Evolutionary conservation across 2,329 filamentous ascomycete species (phyloP).

Genomic region (Aspergillus fumigatiaffinis): DNA sequence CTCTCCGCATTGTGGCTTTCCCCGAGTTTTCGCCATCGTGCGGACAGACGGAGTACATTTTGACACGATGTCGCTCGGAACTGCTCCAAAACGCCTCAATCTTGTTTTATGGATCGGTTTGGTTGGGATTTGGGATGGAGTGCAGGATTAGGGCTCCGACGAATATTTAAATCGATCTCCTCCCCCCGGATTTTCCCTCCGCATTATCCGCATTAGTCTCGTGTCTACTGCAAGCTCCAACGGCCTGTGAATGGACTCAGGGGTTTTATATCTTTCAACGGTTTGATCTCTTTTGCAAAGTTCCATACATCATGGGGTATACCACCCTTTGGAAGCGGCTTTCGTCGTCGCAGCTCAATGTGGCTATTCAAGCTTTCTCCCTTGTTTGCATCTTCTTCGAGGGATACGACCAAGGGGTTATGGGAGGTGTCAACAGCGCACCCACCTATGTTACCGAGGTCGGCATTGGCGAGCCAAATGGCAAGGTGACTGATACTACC

Average conservation of each 20-base stretch:
- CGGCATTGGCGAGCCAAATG: constrained; percentile 44
- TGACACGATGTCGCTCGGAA: not conserved
- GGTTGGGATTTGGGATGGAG: not conserved
- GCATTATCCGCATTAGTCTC: not conserved
- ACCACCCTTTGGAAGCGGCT: constrained; percentile 42
- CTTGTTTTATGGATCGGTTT: not conserved
- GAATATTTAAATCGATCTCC: not conserved
- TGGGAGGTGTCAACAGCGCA: constrained; percentile 48
- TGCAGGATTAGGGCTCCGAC: not conserved
- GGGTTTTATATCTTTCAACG: no score
- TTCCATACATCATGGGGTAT: constrained; percentile 31
- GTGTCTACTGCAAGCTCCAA: not conserved
- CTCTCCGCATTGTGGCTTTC: not conserved
- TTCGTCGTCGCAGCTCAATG: constrained; percentile 41
- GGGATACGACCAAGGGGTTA: constrained; percentile 55
- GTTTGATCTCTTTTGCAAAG: not conserved
- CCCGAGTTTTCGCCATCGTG: not conserved
- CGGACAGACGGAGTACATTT: not conserved
- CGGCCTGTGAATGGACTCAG: no score
- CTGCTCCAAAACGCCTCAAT: not conserved
- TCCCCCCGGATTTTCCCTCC: not conserved
- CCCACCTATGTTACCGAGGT: constrained; percentile 37
- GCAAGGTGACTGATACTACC: constrained; percentile 45
- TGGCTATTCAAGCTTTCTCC: constrained; percentile 33
- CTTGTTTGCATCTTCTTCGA: constrained; percentile 36